Conservation (phyloP, 2,329 filamentous ascomycete genomes). For the Aspergillus texensis region DNA sequence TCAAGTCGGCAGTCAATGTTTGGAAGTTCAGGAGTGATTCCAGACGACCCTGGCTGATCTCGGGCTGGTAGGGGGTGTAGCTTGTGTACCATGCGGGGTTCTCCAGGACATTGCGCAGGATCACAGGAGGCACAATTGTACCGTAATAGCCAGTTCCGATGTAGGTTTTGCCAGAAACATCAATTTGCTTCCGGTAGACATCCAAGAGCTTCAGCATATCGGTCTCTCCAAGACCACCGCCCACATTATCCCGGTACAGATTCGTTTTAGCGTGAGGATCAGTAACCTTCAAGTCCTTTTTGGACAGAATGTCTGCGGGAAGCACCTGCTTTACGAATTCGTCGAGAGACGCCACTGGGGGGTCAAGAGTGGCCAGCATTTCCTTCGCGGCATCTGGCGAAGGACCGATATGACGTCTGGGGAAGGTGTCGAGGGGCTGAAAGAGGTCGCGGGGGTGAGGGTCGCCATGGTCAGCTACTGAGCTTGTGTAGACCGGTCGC, state of each 20-base stretch:
- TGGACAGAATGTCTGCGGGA: slow-evolving; percentile 74
- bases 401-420: slow-evolving; percentile 85
- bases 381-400: slow-evolving; percentile 67
- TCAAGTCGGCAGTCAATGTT: slow-evolving; percentile 87
- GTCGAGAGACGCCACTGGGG: slow-evolving; percentile 72
- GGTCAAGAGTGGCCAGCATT: slow-evolving; percentile 81
- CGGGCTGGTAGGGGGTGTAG: slow-evolving; percentile 95
- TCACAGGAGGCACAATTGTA: slow-evolving; percentile 83
- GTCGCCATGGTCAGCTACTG: slow-evolving; percentile 78
- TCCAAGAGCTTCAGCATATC: slow-evolving; percentile 46
- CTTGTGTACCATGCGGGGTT: slow-evolving; percentile 97
- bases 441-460: slow-evolving; percentile 44
- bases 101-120: slow-evolving; percentile 89
- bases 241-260: slow-evolving; percentile 41
- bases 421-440: slow-evolving; percentile 63
- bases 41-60: slow-evolving; percentile 92
- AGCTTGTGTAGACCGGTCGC: slow-evolving; percentile 77
- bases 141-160: slow-evolving; percentile 88
- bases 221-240: slow-evolving; percentile 51
- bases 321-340: slow-evolving; percentile 84
- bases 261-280: slow-evolving; percentile 47
- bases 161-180: slow-evolving; percentile 63
- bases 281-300: slow-evolving; percentile 63
- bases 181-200: slow-evolving; percentile 58
- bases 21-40: slow-evolving; percentile 96